These are phyloP conservation scores for Rutstroemia sydowiana DNA, from an alignment of 2,329 filamentous ascomycete species.

Conservation along the genomic window DNA sequence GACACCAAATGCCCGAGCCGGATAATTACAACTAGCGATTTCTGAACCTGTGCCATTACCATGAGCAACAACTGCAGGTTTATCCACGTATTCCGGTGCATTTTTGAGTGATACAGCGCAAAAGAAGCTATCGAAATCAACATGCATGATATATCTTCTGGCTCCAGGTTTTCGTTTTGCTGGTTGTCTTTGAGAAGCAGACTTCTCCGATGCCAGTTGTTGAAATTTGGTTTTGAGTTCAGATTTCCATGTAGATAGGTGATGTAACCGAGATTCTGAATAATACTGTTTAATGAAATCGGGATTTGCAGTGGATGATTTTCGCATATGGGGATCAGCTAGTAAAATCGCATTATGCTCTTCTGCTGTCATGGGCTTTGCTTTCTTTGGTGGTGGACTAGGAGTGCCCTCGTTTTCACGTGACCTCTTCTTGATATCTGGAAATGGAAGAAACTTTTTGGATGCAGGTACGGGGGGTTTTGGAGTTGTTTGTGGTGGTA, in stretches of 20 bases:
- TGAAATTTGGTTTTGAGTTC: slow-evolving; percentile 87
- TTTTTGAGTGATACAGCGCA: slow-evolving; percentile 83
- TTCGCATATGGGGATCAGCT: slow-evolving; percentile 75
- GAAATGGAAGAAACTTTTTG: neutral
- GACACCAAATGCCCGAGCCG: slow-evolving; percentile 75
- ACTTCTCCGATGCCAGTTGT: slow-evolving; percentile 65
- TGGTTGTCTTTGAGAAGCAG: slow-evolving; percentile 37
- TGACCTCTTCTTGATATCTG: slow-evolving; percentile 8
- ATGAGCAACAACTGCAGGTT: slow-evolving; percentile 85
- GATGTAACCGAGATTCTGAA: slow-evolving; percentile 87
- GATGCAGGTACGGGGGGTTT: too few relatives aligned
- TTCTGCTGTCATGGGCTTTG: slow-evolving; percentile 63
- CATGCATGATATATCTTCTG: slow-evolving; percentile 81
- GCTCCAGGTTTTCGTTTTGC: slow-evolving; percentile 51
- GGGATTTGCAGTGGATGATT: slow-evolving; percentile 86
- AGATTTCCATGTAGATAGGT: slow-evolving; percentile 94
- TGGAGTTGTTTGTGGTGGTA: too few relatives aligned
- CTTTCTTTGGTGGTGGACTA: slow-evolving; percentile 17
- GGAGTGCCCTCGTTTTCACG: slow-evolving; percentile 11
- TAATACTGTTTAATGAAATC: slow-evolving; percentile 94
- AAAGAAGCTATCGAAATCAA: slow-evolving; percentile 98
- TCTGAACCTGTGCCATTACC: slow-evolving; percentile 79
- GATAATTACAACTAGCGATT: slow-evolving; percentile 96
- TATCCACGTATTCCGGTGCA: slow-evolving; percentile 65
- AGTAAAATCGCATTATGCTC: slow-evolving; percentile 85